Conservation (phyloP, 345 rosid species). For the Eucalyptus albens region DNA sequence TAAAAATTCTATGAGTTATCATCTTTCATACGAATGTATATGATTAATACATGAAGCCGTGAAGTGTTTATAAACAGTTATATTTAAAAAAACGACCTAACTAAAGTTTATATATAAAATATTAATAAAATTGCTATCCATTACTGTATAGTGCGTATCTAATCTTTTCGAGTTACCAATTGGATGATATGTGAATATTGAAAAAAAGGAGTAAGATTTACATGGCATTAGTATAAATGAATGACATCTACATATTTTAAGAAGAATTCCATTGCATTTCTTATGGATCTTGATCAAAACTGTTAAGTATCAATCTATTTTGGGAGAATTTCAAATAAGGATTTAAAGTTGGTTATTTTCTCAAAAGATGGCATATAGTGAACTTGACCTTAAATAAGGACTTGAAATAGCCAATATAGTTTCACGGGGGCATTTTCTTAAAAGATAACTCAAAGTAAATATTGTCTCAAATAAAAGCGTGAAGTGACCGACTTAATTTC, state of each 20-base stretch:
- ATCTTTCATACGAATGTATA: not conserved
- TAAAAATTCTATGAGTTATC: not conserved
- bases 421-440: not conserved
- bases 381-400: not conserved
- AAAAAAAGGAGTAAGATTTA: not conserved
- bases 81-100: no score
- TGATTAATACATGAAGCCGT: not conserved
- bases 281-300: not conserved
- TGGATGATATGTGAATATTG: not conserved
- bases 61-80: not conserved
- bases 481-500: not conserved
- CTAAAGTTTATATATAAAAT: not conserved
- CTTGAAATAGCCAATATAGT: rapidly evolving
- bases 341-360: not conserved
- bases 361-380: not conserved
- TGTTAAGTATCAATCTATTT: not conserved
- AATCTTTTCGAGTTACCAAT: not conserved
- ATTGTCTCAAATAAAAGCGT: not conserved
- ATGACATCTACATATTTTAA: not conserved
- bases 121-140: not conserved
- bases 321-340: not conserved
- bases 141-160: not conserved
- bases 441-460: not conserved
- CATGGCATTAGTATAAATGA: not conserved
- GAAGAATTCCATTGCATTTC: not conserved